Base-by-base conservation (phyloP, 129 eudicot genomes). In the Saussurea involucrata region DNA sequence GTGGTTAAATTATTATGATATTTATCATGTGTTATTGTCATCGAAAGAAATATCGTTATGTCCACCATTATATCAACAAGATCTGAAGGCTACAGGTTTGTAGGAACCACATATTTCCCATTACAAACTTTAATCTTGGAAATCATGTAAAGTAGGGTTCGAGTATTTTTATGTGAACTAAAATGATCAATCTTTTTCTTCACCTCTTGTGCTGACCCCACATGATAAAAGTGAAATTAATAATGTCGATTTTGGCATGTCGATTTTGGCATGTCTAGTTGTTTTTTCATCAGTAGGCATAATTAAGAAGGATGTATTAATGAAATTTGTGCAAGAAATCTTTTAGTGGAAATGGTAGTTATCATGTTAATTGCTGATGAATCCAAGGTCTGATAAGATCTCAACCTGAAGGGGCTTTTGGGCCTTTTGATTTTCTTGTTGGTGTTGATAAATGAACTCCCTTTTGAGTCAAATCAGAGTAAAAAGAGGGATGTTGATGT, bases 201-300 rank as follows among this genome's bases (percentile, higher is more conserved):
- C n/a, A n/a, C n/a, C n/a, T n/a, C n/a, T n/a, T 49, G 68, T 66
- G 29, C 21, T 18, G 64, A 32, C 63, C 84, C 83, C 84, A 73
- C 84, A 18, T 55, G 36, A 34, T 80, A 27, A 68, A 74, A 63
- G 36, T n/a, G 61, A 24, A 66, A 8, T 67, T 28, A 27, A 74
- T 74, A 74, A 68, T 63, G 40, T 37, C 29, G 11, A 80, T 72
- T 71, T 72, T n/a, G n/a, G n/a, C n/a, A n/a, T n/a, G n/a, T n/a
- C n/a, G n/a, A n/a, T n/a, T n/a, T n/a, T 80, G 68, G 73, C 55
- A 17, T n/a, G 37, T n/a, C 15, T 71, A 37, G 63, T 25, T 75
- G 79, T 65, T 46, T n/a, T 42, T 42, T 44, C 64, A 44, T 12
- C 28, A 76, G 49, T 65, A 29, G 46, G 64, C 66, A 65, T 44